Evolutionary conservation across 2,329 filamentous ascomycete genomes (phyloP), one percentile per base, ranked within the genome.

Genomic region (Didymella exigua): DNA sequence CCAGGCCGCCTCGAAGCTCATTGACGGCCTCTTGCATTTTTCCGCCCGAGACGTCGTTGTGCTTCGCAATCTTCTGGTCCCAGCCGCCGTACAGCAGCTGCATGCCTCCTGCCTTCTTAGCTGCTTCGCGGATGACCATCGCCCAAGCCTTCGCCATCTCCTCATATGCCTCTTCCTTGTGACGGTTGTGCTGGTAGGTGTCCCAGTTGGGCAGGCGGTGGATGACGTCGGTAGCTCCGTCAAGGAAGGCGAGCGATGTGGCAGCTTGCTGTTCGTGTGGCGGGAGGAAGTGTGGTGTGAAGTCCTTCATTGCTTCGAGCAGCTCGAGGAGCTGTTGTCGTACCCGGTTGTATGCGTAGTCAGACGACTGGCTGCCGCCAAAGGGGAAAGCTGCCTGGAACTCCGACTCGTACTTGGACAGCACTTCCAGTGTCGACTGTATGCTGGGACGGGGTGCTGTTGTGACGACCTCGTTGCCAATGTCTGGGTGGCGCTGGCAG

Each of bases 91-190:
- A 90, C 68, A 96, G 90, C 61, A 99, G 72, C 62, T 58, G 87
- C 67, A 98, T 95, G 29, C 95, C 95, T 24, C 91, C 93, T 10
- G 91, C 93, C 63, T 90, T 85, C 79, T 98, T 98, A 19, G 89
- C 88, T 2, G 92, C 91, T 75, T 99, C 95, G 58, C 88, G 88
- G 64, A 99, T 89, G 44, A 96, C 93, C 63, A 96, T 76, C 14
- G 91, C 88, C 95, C 95, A 99, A 1, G 95, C 95, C 69, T 89
- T 91, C 23, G 91, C 89, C 60, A 99, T 93, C 72, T 98, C 95
- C 68, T 99, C 93, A 71, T 99, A 99, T 6, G 93, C 93, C 60
- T 91, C 91, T 63, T 96, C 89, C 76, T 97, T 97, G 79, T 96
- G 91, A 66, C 96, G 85, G 62, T 93, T 93, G 77, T 97, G 89